phyloP scores from a whole-genome alignment of 257 asterid species.

The Forsythia viridissima region DNA sequence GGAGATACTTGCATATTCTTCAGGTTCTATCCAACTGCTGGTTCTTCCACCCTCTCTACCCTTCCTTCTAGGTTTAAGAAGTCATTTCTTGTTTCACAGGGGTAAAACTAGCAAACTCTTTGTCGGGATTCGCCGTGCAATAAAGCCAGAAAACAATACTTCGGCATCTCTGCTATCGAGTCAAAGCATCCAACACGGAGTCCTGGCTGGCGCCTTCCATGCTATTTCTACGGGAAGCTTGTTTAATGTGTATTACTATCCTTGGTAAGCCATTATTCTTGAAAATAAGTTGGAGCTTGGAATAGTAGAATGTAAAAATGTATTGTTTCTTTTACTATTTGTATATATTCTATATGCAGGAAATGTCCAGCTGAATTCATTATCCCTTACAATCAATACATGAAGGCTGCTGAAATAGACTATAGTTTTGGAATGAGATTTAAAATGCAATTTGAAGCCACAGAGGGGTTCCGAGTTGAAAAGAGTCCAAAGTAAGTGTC shows the following conservation, averaged over 20 bases:
- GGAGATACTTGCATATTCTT: slow-evolving; percentile 17
- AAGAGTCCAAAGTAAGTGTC: slow-evolving; percentile 4
- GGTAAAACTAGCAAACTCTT: slow-evolving; percentile 7
- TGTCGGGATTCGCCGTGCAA: slow-evolving; percentile 15
- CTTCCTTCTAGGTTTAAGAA: not conserved
- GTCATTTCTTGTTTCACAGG: not conserved
- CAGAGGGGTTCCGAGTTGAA: not conserved
- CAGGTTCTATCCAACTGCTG: not conserved
- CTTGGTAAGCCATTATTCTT: not conserved
- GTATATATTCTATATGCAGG: not conserved
- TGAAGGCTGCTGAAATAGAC: slow-evolving; percentile 10
- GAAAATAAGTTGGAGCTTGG: not conserved
- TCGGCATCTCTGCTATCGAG: slow-evolving; percentile 15
- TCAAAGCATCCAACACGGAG: slow-evolving; percentile 18
- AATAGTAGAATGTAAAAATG: not conserved
- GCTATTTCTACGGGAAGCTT: slow-evolving; percentile 14
- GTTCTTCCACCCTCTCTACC: not conserved
- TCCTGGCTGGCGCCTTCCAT: slow-evolving; percentile 18
- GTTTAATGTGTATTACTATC: slow-evolving; percentile 16
- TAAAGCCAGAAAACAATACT: not conserved
- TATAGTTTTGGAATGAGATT: slow-evolving; percentile 3
- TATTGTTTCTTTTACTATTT: not conserved
- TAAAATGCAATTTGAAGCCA: slow-evolving; percentile 11
- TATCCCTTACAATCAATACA: slow-evolving; percentile 11
- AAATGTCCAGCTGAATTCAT: not conserved